Evolutionary conservation across 2,329 filamentous ascomycete genomes (phyloP), one percentile per base, ranked within the genome.

Genomic region (Ceratocystis ficicola): DNA sequence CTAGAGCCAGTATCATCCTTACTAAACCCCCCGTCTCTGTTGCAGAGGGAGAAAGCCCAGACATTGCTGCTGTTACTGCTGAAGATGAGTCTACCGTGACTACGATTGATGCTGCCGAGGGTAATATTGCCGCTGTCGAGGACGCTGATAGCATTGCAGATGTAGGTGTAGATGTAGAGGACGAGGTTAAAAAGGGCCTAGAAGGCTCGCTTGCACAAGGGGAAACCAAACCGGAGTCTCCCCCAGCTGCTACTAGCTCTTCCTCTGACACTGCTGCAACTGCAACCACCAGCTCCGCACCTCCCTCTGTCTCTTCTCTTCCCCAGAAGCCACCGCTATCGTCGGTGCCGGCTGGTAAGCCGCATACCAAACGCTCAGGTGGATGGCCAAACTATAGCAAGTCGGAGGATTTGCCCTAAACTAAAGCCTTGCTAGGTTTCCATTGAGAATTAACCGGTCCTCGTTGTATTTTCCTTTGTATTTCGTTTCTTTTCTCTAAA

Each of bases 161-260:
- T 36, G 46, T 68, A 63, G 69, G 69, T 48, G 60, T 41, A 5
- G 20, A n/a, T 50, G 36, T 68, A 63, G 69, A 69, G 62, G 66
- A 67, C 7, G 63, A 66, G 44, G 46, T 2, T 1, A 36, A 59
- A n/a, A 28, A 55, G 25, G 62, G 67, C 30, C 12, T 62, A 5
- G 15, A 59, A n/a, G 22, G 55, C 55, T 59, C 55, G 25, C 7
- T 59, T 59, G 75, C 74, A 63, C 70, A 44, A 17, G 64, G 60
- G 32, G 64, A 73, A n/a, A 73, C 77, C 46, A 76, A 76, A 44
- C 75, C 75, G 55, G 73, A 75, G 17, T 74, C 73, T 25, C 70
- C 75, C 22, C 28, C 55, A 1, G 55, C 55, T 59, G 36, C 77
- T 76, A 17, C 48, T 28, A 12, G 20, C 8, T 52, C 48, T 50